These are phyloP conservation scores for Entophlyctis helioformis DNA, from an alignment of 192 early-diverging fungal genomes.

Conservation along the genomic window DNA sequence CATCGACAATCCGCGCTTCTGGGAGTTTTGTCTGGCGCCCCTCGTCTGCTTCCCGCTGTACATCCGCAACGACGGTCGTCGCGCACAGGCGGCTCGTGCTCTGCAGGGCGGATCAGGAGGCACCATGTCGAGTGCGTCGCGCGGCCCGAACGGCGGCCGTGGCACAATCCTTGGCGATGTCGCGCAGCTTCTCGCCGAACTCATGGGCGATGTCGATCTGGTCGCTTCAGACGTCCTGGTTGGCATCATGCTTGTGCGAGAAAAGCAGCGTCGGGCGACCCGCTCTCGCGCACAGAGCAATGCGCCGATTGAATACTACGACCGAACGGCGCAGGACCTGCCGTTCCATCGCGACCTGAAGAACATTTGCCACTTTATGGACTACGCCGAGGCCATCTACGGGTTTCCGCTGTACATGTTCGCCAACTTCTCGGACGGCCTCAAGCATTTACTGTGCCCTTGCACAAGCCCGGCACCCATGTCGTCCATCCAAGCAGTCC, in stretches of 20 bases:
- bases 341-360: slow-evolving; percentile 5
- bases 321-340: neutral
- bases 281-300: neutral
- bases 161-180: too few species aligned
- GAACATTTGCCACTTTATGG: slow-evolving; percentile 16
- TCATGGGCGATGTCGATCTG: slow-evolving; percentile 22
- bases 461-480: neutral
- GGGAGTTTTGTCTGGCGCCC: too few species aligned
- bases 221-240: slow-evolving; percentile 27
- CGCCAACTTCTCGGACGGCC: slow-evolving; percentile 15
- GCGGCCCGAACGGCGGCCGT: too few species aligned
- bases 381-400: slow-evolving; percentile 34
- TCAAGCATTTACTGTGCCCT: slow-evolving; percentile 16
- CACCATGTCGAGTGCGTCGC: too few species aligned
- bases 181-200: too few species aligned
- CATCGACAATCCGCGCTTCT: too few species aligned
- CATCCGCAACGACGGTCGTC: too few species aligned
- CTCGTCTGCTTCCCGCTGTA: too few species aligned
- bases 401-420: slow-evolving; percentile 33
- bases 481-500: slow-evolving; percentile 10
- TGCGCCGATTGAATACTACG: neutral
- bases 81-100: too few species aligned
- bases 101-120: too few species aligned
- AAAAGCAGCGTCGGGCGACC: neutral
- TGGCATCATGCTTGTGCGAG: slow-evolving; percentile 21